A percentile compares a stretch with the other conserved stretches of the same genome.
These are phyloP conservation scores for Sporothrix schenckii DNA, from an alignment of 2,329 filamentous ascomycete species.

Conservation along the genomic window DNA sequence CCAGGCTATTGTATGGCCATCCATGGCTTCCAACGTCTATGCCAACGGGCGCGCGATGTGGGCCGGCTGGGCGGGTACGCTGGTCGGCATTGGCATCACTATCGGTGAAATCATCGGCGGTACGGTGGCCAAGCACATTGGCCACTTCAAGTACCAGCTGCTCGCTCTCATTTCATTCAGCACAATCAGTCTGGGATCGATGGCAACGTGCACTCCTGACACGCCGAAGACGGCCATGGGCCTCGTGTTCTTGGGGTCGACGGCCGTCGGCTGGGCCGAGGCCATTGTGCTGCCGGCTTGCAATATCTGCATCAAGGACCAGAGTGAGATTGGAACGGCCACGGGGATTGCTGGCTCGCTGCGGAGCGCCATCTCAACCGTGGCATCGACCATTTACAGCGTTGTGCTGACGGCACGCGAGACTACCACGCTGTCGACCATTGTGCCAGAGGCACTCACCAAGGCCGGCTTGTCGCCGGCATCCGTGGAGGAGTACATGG, in stretches of 20 bases:
- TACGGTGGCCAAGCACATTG: conserved; percentile 36
- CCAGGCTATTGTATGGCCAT: conserved; percentile 42
- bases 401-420: conserved; percentile 41
- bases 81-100: conserved; percentile 39
- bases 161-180: conserved; percentile 39
- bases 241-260: conserved; percentile 38
- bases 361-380: conserved; percentile 37
- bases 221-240: conserved; percentile 36
- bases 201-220: conserved; percentile 34
- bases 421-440: conserved; percentile 36
- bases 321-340: conserved; percentile 41
- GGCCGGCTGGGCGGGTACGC: conserved; percentile 35
- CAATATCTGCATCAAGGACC: conserved; percentile 39
- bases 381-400: conserved; percentile 40
- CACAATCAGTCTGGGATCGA: conserved; percentile 37
- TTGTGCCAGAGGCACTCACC: conserved; percentile 40
- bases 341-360: conserved; percentile 39
- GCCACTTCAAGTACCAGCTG: conserved; percentile 38
- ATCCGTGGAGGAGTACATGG: conserved; percentile 40
- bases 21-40: conserved; percentile 38
- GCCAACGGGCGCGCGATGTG: conserved; percentile 36
- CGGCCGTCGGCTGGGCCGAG: conserved; percentile 43
- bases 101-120: conserved; percentile 41
- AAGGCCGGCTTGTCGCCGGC: conserved; percentile 40
- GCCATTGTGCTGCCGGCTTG: conserved; percentile 38